Percentiles rank a stretch among this genome's conserved stretches.
Evolutionary conservation across 1,284 basidiomycete genomes (phyloP).

Genomic region (Boletus calvinii): DNA sequence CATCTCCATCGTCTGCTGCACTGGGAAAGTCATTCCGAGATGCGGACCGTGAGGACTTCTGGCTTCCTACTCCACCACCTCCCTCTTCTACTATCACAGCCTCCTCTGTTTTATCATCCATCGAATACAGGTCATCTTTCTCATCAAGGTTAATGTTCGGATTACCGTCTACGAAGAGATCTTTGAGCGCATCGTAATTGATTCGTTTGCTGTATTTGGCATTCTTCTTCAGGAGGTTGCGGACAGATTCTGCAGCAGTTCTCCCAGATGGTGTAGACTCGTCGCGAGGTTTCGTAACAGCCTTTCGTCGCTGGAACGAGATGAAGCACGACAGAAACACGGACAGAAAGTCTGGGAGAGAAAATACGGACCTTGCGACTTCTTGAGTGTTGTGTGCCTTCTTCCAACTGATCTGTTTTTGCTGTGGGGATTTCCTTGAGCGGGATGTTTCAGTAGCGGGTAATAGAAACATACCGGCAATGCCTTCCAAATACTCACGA

Average conservation of each 20-base stretch:
- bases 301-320: slow-evolving; percentile 59
- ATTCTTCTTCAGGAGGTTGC: slow-evolving; percentile 78
- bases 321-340: slow-evolving; percentile 7
- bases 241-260: slow-evolving; percentile 79
- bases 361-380: slow-evolving; percentile 71
- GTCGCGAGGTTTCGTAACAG: slow-evolving; percentile 67
- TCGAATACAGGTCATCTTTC: slow-evolving; percentile 39
- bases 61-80: slow-evolving; percentile 32
- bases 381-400: slow-evolving; percentile 48
- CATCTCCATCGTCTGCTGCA: slow-evolving; percentile 24
- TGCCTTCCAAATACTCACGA: slow-evolving; percentile 87
- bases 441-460: slow-evolving; percentile 31
- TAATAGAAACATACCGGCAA: slow-evolving; percentile 63
- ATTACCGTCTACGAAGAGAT: slow-evolving; percentile 61
- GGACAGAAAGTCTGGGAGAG: slow-evolving; percentile 31
- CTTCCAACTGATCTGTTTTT: slow-evolving; percentile 61
- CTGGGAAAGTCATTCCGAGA: slow-evolving; percentile 14
- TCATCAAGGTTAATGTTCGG: slow-evolving; percentile 36
- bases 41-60: slow-evolving; percentile 13
- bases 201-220: slow-evolving; percentile 85
- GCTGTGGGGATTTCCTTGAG: slow-evolving; percentile 53
- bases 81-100: slow-evolving; percentile 48
- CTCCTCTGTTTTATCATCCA: slow-evolving; percentile 54
- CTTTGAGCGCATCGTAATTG: slow-evolving; percentile 84
- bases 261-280: slow-evolving; percentile 68